Evolutionary conservation across 2,329 filamentous ascomycete genomes (phyloP).

Genomic region (Arthrobotrys conoides): DNA sequence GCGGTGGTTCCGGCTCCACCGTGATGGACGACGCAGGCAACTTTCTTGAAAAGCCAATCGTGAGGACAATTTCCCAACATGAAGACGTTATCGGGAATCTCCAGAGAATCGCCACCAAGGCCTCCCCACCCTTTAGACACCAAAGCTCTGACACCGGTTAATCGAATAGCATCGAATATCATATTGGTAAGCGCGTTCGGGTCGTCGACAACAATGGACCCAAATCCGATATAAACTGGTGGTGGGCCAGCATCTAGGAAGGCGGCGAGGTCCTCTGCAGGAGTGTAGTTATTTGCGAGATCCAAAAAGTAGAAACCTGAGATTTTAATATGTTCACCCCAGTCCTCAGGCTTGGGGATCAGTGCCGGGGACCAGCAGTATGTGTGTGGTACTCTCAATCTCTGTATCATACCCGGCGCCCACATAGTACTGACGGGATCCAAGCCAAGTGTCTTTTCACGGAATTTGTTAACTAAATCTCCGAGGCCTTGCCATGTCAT

Average conservation of each 20-base stretch:
- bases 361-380: slow-evolving; percentile 92
- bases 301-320: slow-evolving; percentile 84
- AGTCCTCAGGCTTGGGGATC: slow-evolving; percentile 84
- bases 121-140: slow-evolving; percentile 93
- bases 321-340: slow-evolving; percentile 79
- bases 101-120: slow-evolving; percentile 78
- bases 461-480: slow-evolving; percentile 90
- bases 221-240: slow-evolving; percentile 86
- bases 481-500: slow-evolving; percentile 94
- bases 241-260: slow-evolving; percentile 79
- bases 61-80: slow-evolving; percentile 89
- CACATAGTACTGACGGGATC: slow-evolving; percentile 84
- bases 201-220: slow-evolving; percentile 84
- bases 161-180: slow-evolving; percentile 79
- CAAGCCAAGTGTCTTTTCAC: slow-evolving; percentile 80
- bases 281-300: slow-evolving; percentile 76
- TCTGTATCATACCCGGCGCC: slow-evolving; percentile 83
- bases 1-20: slow-evolving; percentile 90
- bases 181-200: slow-evolving; percentile 78
- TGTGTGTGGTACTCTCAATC: slow-evolving; percentile 84
- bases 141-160: slow-evolving; percentile 80
- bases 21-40: slow-evolving; percentile 87
- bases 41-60: slow-evolving; percentile 87
- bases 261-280: slow-evolving; percentile 75
- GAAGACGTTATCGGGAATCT: slow-evolving; percentile 81